Conservation (phyloP, 148 eudicot species). For the Vaccinium darrowii region DNA sequence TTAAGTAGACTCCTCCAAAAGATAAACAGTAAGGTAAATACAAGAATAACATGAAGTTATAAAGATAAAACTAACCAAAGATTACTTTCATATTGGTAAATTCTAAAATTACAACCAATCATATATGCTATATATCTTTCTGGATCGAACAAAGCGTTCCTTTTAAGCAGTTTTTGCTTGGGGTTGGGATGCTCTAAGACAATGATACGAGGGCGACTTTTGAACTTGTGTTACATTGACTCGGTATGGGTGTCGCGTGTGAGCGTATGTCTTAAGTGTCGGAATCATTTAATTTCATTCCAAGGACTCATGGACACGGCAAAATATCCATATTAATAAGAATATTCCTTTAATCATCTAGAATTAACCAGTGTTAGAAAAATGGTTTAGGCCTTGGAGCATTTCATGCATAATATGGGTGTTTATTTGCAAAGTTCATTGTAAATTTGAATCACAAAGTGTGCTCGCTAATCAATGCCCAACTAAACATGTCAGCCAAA, state of each 20-base stretch:
- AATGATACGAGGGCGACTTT: neutral
- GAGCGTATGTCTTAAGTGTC: neutral
- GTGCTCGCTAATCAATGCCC: neutral
- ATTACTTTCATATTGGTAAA: neutral
- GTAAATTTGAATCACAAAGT: neutral
- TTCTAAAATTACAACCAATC: neutral
- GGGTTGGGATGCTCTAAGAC: neutral
- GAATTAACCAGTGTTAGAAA: neutral
- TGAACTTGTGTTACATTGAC: neutral
- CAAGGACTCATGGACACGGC: neutral
- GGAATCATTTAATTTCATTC: neutral
- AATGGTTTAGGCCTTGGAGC: neutral
- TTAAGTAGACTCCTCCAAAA: neutral
- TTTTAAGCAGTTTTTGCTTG: too few species aligned
- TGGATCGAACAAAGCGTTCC: neutral
- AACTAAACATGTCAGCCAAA: neutral
- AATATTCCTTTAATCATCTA: too few species aligned
- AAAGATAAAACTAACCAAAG: too few species aligned
- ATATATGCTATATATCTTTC: neutral
- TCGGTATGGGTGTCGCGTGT: neutral
- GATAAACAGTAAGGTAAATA: neutral
- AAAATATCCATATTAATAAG: too few species aligned
- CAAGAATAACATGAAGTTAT: too few species aligned
- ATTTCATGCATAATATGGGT: neutral
- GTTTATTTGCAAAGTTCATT: neutral